Conservation (phyloP, 352 stramenopile species). For the Phytopythium ostracodes region DNA sequence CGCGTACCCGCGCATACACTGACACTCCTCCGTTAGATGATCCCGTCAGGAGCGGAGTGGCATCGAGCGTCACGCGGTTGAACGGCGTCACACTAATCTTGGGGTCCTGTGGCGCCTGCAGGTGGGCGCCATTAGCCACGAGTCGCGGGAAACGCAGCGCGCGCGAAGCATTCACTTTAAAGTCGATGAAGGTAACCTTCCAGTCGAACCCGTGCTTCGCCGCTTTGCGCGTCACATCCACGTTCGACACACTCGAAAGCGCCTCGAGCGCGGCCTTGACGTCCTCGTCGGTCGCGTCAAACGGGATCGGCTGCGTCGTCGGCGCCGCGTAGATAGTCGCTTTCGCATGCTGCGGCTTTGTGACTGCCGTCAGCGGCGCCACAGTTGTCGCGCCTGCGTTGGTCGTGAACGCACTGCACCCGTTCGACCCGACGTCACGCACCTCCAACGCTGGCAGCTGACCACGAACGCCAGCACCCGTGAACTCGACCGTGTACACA, state of each 20-base stretch:
- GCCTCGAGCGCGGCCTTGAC: conserved; percentile 92
- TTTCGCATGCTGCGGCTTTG: conserved; percentile 46
- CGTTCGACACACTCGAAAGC: conserved; percentile 83
- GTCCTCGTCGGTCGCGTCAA: conserved; percentile 85
- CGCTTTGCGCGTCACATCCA: conserved; percentile 82
- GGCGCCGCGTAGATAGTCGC: conserved; percentile 89
- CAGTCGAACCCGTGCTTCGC: conserved; percentile 89
- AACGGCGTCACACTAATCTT: conserved; percentile 48
- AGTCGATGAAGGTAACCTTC: conserved; percentile 91
- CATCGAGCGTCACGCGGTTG: conserved; percentile 34
- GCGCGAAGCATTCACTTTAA: conserved; percentile 24
- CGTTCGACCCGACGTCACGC: conserved; percentile 90
- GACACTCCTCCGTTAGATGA: conserved; percentile 28
- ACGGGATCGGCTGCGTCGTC: conserved; percentile 88
- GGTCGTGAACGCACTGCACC: conserved; percentile 76
- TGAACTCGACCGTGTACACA: conserved; percentile 92
- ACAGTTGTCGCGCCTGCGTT: conserved; percentile 15
- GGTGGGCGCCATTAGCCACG: conserved; percentile 41
- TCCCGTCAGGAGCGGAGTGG: conserved; percentile 16
- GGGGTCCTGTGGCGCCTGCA: conserved; percentile 43
- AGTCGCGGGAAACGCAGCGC: conserved; percentile 24
- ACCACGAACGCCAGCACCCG: conserved; percentile 85
- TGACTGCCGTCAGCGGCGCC: conserved; percentile 16
- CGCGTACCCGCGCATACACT: conserved; percentile 54
- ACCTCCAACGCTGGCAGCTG: conserved; percentile 83